Evolutionary conservation across 306 rosid genomes (phyloP), one percentile per base, ranked within the genome.

Genomic region (Astragalus membranaceus): DNA sequence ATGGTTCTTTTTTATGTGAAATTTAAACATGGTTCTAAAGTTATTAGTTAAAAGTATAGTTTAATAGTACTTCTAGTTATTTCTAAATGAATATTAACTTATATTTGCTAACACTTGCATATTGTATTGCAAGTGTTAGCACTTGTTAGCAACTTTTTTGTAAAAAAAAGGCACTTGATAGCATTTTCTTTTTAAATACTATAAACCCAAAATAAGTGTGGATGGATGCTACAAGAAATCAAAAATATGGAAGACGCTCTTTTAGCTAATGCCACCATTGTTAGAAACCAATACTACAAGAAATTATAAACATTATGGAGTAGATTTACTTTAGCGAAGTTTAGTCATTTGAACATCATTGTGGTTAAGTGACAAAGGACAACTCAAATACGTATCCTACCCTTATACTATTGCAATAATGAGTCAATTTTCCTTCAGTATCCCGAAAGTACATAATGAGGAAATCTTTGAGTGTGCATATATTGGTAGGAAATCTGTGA

Each of bases 291-390:
- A 70, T 33, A 44, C 52, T 33, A 11, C 16, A 63, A 30, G 29
- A 54, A 61, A 62, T 33, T 30, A 53, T 43, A 53, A 70, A 64
- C 26, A 70, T 43, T 39, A 13, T 33, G 17, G 58, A 69, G 62
- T 50, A 41, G 66, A 72, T 66, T 15, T 29, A 73, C 26, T 66
- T 5, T 4, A 4, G 15, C 59, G 54, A 72, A 43, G 51, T 74
- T 67, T 42, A 61, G 54, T 74, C 30, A 74, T 46, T 69, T 46
- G 41, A 59, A 44, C 29, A 74, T 74, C 46, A 61, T 68, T 15
- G 79, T 73, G 57, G 83, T 74, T 79, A 72, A 60, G 63, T 54
- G 46, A 66, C 75, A 58, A 49, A 17, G 16, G 29, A 68, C 33
- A 46, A 16, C 5, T 43, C 50, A 48, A 37, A 66, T 51, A 14